A percentile compares a stretch with the other conserved stretches of the same genome.
Conservation (phyloP, 768 basidiomycete species). For the Infundibulicybe gibba region DNA sequence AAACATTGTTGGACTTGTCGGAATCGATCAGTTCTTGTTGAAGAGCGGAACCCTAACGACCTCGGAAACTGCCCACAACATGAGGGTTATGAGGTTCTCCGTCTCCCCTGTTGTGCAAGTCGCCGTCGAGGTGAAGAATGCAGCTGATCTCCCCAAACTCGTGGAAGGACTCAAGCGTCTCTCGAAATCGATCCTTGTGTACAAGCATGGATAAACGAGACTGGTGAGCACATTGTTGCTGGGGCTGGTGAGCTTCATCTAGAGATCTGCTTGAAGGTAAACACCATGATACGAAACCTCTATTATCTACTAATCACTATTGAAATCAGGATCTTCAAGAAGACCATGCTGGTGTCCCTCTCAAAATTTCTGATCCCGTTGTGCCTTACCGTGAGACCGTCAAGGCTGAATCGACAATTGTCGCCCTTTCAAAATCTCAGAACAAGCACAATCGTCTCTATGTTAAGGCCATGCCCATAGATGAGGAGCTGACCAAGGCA, state of each 20-base stretch:
- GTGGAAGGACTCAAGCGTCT: slow-evolving; percentile 99
- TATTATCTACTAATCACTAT: not conserved
- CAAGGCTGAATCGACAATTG: slow-evolving; percentile 91
- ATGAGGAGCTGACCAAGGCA: slow-evolving; percentile 90
- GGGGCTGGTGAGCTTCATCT: slow-evolving; percentile 99
- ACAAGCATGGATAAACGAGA: slow-evolving; percentile 88
- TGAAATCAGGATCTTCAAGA: slow-evolving; percentile 89
- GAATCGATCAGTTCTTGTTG: slow-evolving; percentile 99
- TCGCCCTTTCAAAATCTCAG: slow-evolving; percentile 97
- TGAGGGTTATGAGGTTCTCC: slow-evolving; percentile 99
- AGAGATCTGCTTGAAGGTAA: slow-evolving; percentile 98
- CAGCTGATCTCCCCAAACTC: slow-evolving; percentile 97
- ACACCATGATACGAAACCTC: not conserved
- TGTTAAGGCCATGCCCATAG: slow-evolving; percentile 88
- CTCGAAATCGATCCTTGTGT: slow-evolving; percentile 99
- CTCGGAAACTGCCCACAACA: slow-evolving; percentile 99
- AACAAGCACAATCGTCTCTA: slow-evolving; percentile 99
- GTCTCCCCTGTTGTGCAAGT: slow-evolving; percentile 99
- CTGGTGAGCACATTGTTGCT: slow-evolving; percentile 97
- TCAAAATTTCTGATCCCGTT: slow-evolving; percentile 97
- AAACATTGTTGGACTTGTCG: slow-evolving; percentile 98
- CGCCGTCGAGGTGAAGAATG: slow-evolving; percentile 99
- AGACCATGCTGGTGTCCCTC: slow-evolving; percentile 98
- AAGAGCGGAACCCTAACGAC: slow-evolving; percentile 98
- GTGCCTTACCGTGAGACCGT: slow-evolving; percentile 98